Evolutionary conservation across 1,284 basidiomycete species (phyloP).

Genomic region (Cutaneotrichosporon dermatis): DNA sequence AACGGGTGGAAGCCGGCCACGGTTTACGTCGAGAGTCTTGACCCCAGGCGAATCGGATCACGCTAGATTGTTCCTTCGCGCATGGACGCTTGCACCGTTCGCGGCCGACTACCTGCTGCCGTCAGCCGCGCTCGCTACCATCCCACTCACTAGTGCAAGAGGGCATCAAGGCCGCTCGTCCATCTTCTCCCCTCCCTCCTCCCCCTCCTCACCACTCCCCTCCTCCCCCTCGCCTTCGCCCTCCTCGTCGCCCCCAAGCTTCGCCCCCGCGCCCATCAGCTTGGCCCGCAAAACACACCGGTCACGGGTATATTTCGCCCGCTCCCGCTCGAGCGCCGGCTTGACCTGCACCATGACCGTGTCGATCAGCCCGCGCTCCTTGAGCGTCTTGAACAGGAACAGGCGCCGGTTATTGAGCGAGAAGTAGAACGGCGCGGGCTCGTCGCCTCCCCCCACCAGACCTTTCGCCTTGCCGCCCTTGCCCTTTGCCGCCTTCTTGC

Average conservation of each 20-base stretch:
- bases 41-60: no score
- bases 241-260: conserved; percentile 2
- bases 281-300: conserved; percentile 14
- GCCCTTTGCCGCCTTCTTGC: background rate
- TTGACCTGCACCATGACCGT: conserved; percentile 18
- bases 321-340: conserved; percentile 20
- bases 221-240: background rate
- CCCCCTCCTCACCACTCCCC: background rate
- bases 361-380: conserved; percentile 10
- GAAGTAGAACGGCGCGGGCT: conserved; percentile 14
- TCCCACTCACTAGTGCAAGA: background rate
- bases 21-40: no score
- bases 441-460: no score
- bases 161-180: background rate
- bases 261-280: conserved; percentile 16
- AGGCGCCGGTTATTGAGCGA: conserved; percentile 19
- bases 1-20: no score
- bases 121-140: background rate
- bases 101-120: no score
- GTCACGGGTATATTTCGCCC: conserved; percentile 16
- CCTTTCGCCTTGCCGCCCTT: background rate
- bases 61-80: no score
- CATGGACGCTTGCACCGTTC: no score
- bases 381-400: conserved; percentile 19
- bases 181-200: conserved; percentile 4